These are phyloP conservation scores for Quaeritorhiza haematococci DNA, from an alignment of 371 early-diverging fungal genomes.

Conservation along the genomic window DNA sequence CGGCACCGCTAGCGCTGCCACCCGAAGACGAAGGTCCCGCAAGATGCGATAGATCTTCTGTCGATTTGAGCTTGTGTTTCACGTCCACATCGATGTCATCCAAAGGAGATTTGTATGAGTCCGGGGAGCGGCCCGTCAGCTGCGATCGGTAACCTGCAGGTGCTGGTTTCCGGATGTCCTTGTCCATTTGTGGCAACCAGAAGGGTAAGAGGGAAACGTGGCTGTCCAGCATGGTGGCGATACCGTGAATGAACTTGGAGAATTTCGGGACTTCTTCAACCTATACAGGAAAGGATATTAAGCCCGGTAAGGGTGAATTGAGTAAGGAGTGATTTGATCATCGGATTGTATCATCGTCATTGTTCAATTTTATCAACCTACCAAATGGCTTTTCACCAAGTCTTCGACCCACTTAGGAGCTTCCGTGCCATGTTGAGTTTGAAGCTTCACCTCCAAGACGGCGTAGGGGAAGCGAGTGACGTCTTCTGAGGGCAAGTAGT, in stretches of 20 bases:
- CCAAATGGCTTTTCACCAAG: slow-evolving; percentile 82
- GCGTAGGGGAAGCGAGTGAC: slow-evolving; percentile 95
- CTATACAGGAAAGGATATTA: slow-evolving; percentile 5
- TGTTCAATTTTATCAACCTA: slow-evolving; percentile 2
- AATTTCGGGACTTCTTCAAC: slow-evolving; percentile 97
- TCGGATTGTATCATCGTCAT: no score
- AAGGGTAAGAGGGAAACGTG: slow-evolving; percentile 91
- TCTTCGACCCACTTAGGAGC: slow-evolving; percentile 95
- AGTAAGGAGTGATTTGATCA: slow-evolving; percentile 1
- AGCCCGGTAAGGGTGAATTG: neutral
- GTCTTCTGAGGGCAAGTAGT: slow-evolving; percentile 77
- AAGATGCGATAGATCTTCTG: no score
- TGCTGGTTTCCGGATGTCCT: slow-evolving; percentile 73
- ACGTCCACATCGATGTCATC: no score
- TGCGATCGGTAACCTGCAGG: no score
- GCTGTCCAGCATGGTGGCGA: slow-evolving; percentile 82
- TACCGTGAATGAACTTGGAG: slow-evolving; percentile 97
- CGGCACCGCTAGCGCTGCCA: no score
- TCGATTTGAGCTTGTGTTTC: no score
- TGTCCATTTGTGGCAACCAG: slow-evolving; percentile 92
- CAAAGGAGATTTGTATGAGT: no score
- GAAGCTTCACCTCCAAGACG: slow-evolving; percentile 97
- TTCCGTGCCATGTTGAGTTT: slow-evolving; percentile 78
- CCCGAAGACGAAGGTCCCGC: no score
- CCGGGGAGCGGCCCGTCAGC: no score